Evolutionary conservation across 345 rosid genomes (phyloP).

Genomic region (Eucalyptus globulus): DNA sequence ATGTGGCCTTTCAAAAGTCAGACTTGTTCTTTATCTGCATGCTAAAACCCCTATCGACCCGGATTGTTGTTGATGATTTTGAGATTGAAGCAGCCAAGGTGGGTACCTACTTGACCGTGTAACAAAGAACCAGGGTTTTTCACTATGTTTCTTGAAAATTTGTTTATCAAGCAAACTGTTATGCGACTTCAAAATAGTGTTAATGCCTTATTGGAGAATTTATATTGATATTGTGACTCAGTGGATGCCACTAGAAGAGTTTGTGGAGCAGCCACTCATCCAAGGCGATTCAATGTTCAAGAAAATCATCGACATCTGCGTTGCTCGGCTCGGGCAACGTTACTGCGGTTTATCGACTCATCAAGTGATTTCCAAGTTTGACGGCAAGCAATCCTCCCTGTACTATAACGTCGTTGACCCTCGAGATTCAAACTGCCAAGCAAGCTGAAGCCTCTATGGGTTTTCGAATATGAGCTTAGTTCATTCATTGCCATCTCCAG

Average conservation of each 20-base stretch:
- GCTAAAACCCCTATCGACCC: constrained; percentile 57
- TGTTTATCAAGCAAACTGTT: not conserved
- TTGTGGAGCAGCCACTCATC: constrained; percentile 77
- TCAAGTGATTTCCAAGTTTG: constrained; percentile 63
- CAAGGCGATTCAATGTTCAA: constrained; percentile 76
- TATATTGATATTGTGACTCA: not conserved
- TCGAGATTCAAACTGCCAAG: constrained; percentile 20
- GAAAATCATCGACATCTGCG: constrained; percentile 77
- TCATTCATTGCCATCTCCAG: not conserved
- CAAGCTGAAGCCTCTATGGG: constrained; percentile 2
- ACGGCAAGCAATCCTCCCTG: constrained; percentile 60
- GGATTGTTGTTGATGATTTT: constrained; percentile 46
- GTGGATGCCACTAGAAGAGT: constrained; percentile 92
- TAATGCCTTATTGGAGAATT: not conserved
- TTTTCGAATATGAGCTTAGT: not conserved
- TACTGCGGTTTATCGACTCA: constrained; percentile 78
- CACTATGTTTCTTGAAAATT: not conserved
- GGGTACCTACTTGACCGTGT: not conserved
- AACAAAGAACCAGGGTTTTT: not conserved
- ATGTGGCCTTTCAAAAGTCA: constrained; percentile 78
- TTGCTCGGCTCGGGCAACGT: constrained; percentile 48
- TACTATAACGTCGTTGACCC: constrained; percentile 57
- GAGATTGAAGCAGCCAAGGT: constrained; percentile 95
- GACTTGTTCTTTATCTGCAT: constrained; percentile 91
- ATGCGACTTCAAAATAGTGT: not conserved